Evolutionary conservation across 345 rosid species (phyloP), one percentile per base, ranked within the genome.

Genomic region (Pelargonium nanum): DNA sequence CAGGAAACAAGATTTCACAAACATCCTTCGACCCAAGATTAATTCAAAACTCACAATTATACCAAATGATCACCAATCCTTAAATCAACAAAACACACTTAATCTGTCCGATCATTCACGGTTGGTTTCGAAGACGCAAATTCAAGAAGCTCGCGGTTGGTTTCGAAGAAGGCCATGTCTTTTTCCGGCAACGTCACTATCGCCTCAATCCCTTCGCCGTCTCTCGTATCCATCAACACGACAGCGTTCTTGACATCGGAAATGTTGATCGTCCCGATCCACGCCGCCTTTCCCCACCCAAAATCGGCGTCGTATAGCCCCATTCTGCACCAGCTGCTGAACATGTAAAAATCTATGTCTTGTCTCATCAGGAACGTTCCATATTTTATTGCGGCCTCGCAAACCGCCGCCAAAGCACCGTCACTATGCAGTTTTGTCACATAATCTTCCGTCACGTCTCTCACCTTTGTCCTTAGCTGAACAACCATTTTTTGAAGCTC

Each of bases 251-350:
- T 65, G 8, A 65, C 28, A 1, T 22, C n/a, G n/a, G n/a, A 54
- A 55, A 56, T 9, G 22, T 53, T 28, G 3, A 55, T 53, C 17
- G 56, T 40, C 10, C 67, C 58, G 40, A 67, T 54, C 78, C 81
- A 71, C 1, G 28, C 6, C 2, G 81, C 76, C 44, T 53, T 70
- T 22, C 78, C 75, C 77, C 80, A 77, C n/a, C 75, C 81, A 24
- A 70, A 72, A 61, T 76, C 71, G 1, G 53, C 72, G 10, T 72
- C 71, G 24, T 65, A 68, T 22, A 71, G 3, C 1, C 59, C 65
- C 6, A 66, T 32, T 25, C 60, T 22, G 26, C 76, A 75, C 71
- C 72, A 75, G 48, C 80, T 76, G 5, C 58, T 19, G 24, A 63
- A 61, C 28, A 19, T 32, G 53, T 65, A 75, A n/a, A 62, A 0